Percentiles rank a stretch among this genome's conserved stretches.
These are phyloP conservation scores for Diaporthe humulicola DNA, from an alignment of 2,329 filamentous ascomycete species.

Conservation along the genomic window DNA sequence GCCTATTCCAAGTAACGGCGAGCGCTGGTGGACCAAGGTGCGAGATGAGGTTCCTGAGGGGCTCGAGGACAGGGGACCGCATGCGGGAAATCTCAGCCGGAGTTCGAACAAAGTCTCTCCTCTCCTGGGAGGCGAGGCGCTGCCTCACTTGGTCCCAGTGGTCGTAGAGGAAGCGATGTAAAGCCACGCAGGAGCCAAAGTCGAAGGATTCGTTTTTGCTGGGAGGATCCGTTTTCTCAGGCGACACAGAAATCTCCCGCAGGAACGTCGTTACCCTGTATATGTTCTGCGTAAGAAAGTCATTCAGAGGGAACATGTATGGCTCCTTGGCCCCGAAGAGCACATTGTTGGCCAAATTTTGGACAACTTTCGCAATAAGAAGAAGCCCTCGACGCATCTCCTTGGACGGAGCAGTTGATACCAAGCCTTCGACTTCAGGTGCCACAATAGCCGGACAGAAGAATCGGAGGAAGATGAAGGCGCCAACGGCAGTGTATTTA, in stretches of 20 bases:
- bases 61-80: constrained; percentile 70
- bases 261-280: constrained; percentile 76
- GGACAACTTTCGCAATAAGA: constrained; percentile 78
- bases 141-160: constrained; percentile 79
- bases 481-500: constrained; percentile 79
- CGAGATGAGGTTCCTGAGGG: constrained; percentile 72
- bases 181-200: constrained; percentile 77
- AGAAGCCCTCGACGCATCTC: constrained; percentile 77
- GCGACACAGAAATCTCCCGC: constrained; percentile 73
- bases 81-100: constrained; percentile 65
- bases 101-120: constrained; percentile 67
- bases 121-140: constrained; percentile 71
- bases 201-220: constrained; percentile 69
- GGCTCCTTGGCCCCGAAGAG: constrained; percentile 79
- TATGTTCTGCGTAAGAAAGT: constrained; percentile 77
- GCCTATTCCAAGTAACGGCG: constrained; percentile 78
- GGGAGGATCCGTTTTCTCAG: constrained; percentile 58
- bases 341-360: constrained; percentile 80
- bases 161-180: constrained; percentile 78
- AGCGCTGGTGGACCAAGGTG: constrained; percentile 77
- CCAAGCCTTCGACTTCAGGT: constrained; percentile 76
- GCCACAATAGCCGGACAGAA: constrained; percentile 81
- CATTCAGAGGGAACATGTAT: constrained; percentile 79
- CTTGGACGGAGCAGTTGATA: constrained; percentile 71
- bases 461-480: constrained; percentile 79